Base-by-base conservation (phyloP, 1,284 basidiomycete species). In the Fomitopsis palustris region DNA sequence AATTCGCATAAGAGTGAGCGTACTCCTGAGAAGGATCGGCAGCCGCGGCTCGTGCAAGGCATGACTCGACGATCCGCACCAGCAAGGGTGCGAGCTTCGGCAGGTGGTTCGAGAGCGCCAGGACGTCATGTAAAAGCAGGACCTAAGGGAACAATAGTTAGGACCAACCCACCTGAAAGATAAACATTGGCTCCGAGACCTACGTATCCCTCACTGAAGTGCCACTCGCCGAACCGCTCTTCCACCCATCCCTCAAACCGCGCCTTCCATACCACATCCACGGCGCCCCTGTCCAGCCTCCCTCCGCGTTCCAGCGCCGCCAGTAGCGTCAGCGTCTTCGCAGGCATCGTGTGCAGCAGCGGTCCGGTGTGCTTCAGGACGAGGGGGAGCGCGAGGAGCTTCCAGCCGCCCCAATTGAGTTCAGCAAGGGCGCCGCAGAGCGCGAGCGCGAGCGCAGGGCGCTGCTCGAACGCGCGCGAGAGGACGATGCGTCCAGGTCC, bases 381-480 rank as follows among this genome's bases (percentile, higher is more conserved):
- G 17, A 78, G 71, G 1, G 88, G 85, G 1, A 85, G 68, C 23
- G 81, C 86, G 25, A 91, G 70, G 38, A 84, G 74, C 65, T 83
- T 88, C 87, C 89, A 91, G 2, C 88, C 90, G 35, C 82, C 83
- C 88, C 90, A 92, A 1, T 77, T 78, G 9, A 86, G 69, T 53
- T 88, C 85, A 1, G 83, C 78, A 8, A 92, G 77, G 3, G 80
- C 74, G 1, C 84, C 85, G 31, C 82, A 79, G 12, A 92, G 71
- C 38, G 79, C 77, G 16, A 85, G 65, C 0, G 80, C 82, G 61
- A 88, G 84, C 4, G 66, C 52, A 16, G 75, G 70, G 54, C 62
- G 68, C 58, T 75, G 74, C 64, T 78, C 49, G 49, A 52, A 79
- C 12, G 76, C 68, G 41, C 71, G 77, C 43, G 84, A 77, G n/a